These are phyloP conservation scores for Phaeophleospora eucalypticola DNA, from an alignment of 2,329 filamentous ascomycete species.

Conservation along the genomic window DNA sequence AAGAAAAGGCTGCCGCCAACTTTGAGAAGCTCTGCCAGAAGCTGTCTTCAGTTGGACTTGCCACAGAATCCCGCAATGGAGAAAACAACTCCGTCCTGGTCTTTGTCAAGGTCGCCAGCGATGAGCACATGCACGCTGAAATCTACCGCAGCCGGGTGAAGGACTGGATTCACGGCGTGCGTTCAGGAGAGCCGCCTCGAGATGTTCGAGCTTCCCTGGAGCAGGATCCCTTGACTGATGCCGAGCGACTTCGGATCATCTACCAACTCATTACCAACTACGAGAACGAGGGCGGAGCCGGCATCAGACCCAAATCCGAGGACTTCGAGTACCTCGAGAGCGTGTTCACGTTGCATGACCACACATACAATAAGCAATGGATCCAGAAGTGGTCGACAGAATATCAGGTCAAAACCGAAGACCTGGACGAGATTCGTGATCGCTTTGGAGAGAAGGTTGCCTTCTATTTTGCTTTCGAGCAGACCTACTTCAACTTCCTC, in stretches of 20 bases:
- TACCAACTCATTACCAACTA: constrained; percentile 66
- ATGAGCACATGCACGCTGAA: constrained; percentile 69
- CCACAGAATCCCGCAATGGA: constrained; percentile 81
- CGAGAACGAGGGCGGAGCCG: constrained; percentile 45
- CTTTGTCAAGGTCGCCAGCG: constrained; percentile 75
- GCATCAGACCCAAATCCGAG: constrained; percentile 48
- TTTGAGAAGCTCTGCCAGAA: constrained; percentile 75
- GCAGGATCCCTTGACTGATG: constrained; percentile 74
- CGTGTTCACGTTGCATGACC: constrained; percentile 49
- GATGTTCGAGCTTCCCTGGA: constrained; percentile 66
- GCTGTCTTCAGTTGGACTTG: constrained; percentile 73
- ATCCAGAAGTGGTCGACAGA: constrained; percentile 50
- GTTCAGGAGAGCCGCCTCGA: constrained; percentile 69
- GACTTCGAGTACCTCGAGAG: constrained; percentile 49
- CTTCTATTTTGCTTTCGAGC: constrained; percentile 93
- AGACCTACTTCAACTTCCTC: constrained; percentile 83
- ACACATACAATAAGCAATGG: constrained; percentile 51
- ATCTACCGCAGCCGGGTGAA: constrained; percentile 77
- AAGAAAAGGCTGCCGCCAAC: constrained; percentile 63
- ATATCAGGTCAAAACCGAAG: constrained; percentile 45
- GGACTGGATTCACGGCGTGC: constrained; percentile 90
- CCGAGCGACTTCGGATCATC: constrained; percentile 81
- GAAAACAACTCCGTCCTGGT: constrained; percentile 71
- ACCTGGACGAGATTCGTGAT: constrained; percentile 49
- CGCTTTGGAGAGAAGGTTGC: constrained; percentile 63